Evolutionary conservation across 2,329 filamentous ascomycete genomes (phyloP), one percentile per base, ranked within the genome.

Genomic region (Apiospora rasikravindrae): DNA sequence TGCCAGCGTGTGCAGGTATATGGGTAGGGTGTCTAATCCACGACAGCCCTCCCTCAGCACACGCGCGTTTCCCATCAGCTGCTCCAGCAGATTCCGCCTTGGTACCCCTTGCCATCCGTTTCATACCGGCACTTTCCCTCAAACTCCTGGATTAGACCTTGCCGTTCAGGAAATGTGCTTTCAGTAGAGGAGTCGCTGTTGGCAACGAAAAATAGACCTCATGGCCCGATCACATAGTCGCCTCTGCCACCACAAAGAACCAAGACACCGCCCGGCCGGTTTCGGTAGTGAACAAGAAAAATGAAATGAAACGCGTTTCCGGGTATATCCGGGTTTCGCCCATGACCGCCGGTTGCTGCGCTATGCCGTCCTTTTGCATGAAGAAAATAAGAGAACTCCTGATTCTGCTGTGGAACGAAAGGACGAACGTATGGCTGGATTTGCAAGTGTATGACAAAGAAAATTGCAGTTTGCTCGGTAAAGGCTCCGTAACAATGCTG

Each of bases 351-450:
- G 37, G 13, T 61, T 69, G 68, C 68, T 69, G 33, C 68, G 68
- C 68, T 69, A 69, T 69, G 68, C 68, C 47, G 47, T 53, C 47
- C 66, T 45, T 68, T 68, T 47, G 40, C 66, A 44, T n/a, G 66
- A 47, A 47, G 47, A 57, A 69, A 37, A 64, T 64, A 64, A 64
- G 33, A 64, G 37, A 69, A 69, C 68, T 69, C 47, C 68, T 40
- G 57, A 64, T 64, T 40, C 57, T 64, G 57, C 29, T 37, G 67
- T 37, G 19, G 26, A 53, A 69, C 42, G 44, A 47, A 47, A 16
- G 44, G 22, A 47, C 19, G 68, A 57, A 19, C 24, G 33, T 29
- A 40, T 53, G 33, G 8, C 47, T 37, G 22, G 57, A 4, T 22
- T 64, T 40, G 33, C 16, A 40, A 26, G 57, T 64, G 45, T 53